Conservation (phyloP, 768 basidiomycete genomes). For the Podaxis sp. region DNA sequence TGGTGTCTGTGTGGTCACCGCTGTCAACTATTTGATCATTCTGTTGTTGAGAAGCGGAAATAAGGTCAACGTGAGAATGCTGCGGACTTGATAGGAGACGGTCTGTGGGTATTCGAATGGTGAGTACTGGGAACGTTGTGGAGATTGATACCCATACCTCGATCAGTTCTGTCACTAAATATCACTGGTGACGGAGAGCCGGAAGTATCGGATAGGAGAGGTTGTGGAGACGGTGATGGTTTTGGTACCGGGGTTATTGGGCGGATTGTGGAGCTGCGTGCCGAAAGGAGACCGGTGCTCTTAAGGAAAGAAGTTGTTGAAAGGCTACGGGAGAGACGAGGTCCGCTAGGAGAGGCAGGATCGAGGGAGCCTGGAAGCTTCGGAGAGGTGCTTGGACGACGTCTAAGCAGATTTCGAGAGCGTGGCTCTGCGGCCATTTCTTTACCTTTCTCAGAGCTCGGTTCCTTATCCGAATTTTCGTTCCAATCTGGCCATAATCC, state of each 20-base stretch:
- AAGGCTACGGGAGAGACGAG: conserved; percentile 1
- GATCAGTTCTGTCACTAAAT: background rate
- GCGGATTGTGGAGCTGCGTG: background rate
- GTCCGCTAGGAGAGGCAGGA: background rate
- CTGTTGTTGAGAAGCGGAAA: background rate
- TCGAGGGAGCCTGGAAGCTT: background rate
- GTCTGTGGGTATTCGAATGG: background rate
- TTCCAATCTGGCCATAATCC: conserved; percentile 5
- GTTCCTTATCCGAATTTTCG: background rate
- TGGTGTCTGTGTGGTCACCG: background rate
- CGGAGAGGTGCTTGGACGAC: background rate
- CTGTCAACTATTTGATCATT: background rate
- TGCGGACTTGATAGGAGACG: background rate
- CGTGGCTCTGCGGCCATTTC: background rate
- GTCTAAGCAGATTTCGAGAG: conserved; percentile 3
- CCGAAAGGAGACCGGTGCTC: background rate
- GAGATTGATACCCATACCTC: conserved; percentile 1
- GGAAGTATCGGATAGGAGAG: background rate
- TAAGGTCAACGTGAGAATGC: conserved; percentile 3
- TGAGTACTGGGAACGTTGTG: background rate
- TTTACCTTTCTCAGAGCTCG: background rate
- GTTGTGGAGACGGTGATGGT: background rate
- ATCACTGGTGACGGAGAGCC: background rate
- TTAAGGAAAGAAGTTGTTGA: conserved; percentile 6
- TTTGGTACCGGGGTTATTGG: background rate